Conservation (phyloP, 2,329 filamentous ascomycete species). For the Claviceps sp. region DNA sequence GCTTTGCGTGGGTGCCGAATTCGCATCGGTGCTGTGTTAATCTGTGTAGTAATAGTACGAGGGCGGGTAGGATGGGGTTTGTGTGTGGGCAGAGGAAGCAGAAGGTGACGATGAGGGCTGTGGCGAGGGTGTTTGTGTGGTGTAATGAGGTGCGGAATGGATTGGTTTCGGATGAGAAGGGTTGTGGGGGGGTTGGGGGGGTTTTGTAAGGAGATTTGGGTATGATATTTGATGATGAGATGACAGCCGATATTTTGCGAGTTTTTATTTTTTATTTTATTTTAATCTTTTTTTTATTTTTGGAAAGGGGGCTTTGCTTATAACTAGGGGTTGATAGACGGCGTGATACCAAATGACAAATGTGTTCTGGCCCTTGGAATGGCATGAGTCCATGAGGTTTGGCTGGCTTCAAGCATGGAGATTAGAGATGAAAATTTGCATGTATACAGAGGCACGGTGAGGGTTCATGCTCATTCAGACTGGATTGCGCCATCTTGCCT, state of each 20-base stretch:
- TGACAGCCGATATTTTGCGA: neutral
- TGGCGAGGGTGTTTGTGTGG: neutral
- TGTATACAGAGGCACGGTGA: too few relatives aligned
- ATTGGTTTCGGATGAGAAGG: neutral
- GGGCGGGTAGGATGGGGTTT: neutral
- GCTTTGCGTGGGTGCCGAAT: constrained; percentile 2
- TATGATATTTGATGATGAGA: neutral
- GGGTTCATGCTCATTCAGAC: too few relatives aligned
- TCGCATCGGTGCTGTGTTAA: constrained; percentile 2
- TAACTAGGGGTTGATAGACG: neutral
- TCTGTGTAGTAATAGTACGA: constrained; percentile 1
- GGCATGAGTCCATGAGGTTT: too few relatives aligned
- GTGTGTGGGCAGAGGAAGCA: neutral
- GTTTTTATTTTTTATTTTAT: too few relatives aligned
- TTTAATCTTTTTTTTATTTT: neutral
- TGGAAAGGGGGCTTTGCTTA: neutral
- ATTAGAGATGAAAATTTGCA: too few relatives aligned
- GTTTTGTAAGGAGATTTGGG: neutral
- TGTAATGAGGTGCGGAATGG: neutral
- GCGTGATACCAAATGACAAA: too few relatives aligned
- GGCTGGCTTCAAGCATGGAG: too few relatives aligned
- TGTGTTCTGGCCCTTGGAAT: too few relatives aligned
- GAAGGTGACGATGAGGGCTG: neutral
- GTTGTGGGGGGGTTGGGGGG: neutral
- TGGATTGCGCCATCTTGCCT: too few relatives aligned